Base-by-base conservation (phyloP, 2,329 filamentous ascomycete species). In the Septoria linicola region DNA sequence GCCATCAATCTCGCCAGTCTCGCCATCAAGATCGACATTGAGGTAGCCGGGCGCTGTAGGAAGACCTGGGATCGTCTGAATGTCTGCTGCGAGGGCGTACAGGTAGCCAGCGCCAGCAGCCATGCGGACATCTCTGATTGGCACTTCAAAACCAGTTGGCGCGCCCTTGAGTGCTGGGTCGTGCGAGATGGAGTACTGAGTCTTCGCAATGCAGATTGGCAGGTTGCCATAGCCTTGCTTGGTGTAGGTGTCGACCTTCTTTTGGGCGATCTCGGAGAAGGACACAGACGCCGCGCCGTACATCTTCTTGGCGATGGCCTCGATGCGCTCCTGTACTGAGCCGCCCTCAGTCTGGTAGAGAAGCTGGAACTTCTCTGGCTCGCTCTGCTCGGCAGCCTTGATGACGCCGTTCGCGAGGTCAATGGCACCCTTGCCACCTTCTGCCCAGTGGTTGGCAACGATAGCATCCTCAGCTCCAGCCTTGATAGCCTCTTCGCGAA, bases 171-270 rank as follows among this genome's bases (percentile, higher is more conserved):
- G 79, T 8, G 88, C 84, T 2, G 92, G 87, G 70, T 99, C 90
- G 72, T 97, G 92, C 52, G 87, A 93, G 41, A 99, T 80, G 27
- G 89, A 95, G 76, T 99, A 99, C 72, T 99, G 93, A 11, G 93
- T 99, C 84, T 99, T 99, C 57, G 93, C 93, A 59, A 97, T 82
- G 71, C 93, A 99, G 67, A 97, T 96, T 30, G 93, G 93, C 59
- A 99, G 76, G 71, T 96, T 89, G 17, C 87, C 87, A 65, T 92
- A 95, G 39, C 93, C 93, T 72, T 97, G 93, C 68, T 83, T 83
- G 25, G 88, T 91, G 73, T 97, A 99, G 6, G 85, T 91, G 68
- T 96, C 91, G 59, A 97, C 87, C 82, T 99, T 97, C 76, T 90
- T 89, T 76, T 95, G 89, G 0, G 93, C 93, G 44, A 93, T 79